Percentiles rank a stretch among this genome's conserved stretches.
These are phyloP conservation scores for Blastosporella zonata DNA, from an alignment of 1,284 basidiomycete genomes.

Conservation along the genomic window DNA sequence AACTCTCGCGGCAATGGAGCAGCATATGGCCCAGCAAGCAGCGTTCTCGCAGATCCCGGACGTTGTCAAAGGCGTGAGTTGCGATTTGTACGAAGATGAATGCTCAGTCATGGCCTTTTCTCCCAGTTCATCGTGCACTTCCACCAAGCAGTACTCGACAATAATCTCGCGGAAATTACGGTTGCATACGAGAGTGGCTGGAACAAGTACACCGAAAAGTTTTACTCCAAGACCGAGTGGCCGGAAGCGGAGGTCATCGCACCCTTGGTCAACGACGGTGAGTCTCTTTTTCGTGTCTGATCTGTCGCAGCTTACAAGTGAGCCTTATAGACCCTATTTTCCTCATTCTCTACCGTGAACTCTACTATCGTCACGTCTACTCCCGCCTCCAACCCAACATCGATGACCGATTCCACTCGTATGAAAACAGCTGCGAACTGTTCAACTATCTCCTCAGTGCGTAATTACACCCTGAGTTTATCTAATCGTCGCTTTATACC, in stretches of 20 bases:
- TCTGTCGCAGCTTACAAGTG: neutral
- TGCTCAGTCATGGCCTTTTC: conserved; percentile 8
- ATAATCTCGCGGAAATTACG: conserved; percentile 86
- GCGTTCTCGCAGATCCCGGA: conserved; percentile 78
- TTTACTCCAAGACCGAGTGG: conserved; percentile 94
- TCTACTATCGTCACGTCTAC: conserved; percentile 94
- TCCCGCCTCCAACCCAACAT: conserved; percentile 93
- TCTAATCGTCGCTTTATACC: neutral
- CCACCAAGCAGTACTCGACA: conserved; percentile 83
- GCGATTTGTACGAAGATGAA: conserved; percentile 3
- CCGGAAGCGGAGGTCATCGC: conserved; percentile 96
- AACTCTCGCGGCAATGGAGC: conserved; percentile 66
- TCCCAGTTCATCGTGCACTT: conserved; percentile 86
- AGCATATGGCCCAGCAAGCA: conserved; percentile 77
- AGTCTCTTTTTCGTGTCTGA: conserved; percentile 23
- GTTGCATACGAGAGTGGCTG: conserved; percentile 94
- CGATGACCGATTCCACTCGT: conserved; percentile 97
- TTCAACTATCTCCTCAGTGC: conserved; percentile 83
- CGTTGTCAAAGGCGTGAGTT: conserved; percentile 74
- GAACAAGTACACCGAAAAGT: conserved; percentile 96
- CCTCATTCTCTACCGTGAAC: conserved; percentile 93
- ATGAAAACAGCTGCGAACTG: conserved; percentile 98
- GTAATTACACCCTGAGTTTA: conserved; percentile 13
- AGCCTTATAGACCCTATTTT: conserved; percentile 77
- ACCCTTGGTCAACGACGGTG: conserved; percentile 89